Base-by-base conservation (phyloP, 2,329 filamentous ascomycete genomes). In the Nemania sp. region DNA sequence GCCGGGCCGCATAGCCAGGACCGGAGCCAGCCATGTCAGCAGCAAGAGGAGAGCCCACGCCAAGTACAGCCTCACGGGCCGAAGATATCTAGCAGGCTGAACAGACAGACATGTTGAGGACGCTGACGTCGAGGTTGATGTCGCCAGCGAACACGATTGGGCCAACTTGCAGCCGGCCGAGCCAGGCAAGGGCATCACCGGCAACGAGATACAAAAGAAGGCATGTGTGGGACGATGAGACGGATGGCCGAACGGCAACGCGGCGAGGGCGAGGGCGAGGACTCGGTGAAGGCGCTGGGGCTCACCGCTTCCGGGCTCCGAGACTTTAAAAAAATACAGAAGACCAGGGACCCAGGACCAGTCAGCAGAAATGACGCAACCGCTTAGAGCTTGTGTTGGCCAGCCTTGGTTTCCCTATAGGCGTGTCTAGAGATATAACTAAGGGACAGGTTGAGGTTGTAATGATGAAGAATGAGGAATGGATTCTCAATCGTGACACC, bases 1-100 rank as follows among this genome's bases (percentile, higher is more conserved):
- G 60, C 78, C 79, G n/a, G 81, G 76, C 42, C 80, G 80, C 85
- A 89, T 88, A 37, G 82, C 80, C 53, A 65, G 66, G 17, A 71
- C 75, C 3, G 65, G 47, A 18, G 69, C 71, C 32, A 75, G 73
- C 79, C 80, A 82, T 75, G 76, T 69, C 50, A 73, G 62, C 68
- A 80, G 50, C 15, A 73, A 17, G 42, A 68, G 40, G 10, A 29
- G 35, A 12, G 42, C 47, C 18, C 72, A 67, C 5, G 75, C 39
- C 21, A 55, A 55, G 32, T 72, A 53, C 61, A 75, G 73, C 40
- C 65, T 61, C 46, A 57, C 43, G 47, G 60, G 32, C 32, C 63
- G n/a, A n/a, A n/a, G n/a, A n/a, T n/a, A n/a, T n/a, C n/a, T n/a
- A n/a, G n/a, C n/a, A n/a, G n/a, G n/a, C n/a, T n/a, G 57, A 39